A percentile compares a stretch with the other conserved stretches of the same genome.
phyloP scores from a whole-genome alignment of 2,329 filamentous ascomycete species.

The Fusarium clavum region DNA sequence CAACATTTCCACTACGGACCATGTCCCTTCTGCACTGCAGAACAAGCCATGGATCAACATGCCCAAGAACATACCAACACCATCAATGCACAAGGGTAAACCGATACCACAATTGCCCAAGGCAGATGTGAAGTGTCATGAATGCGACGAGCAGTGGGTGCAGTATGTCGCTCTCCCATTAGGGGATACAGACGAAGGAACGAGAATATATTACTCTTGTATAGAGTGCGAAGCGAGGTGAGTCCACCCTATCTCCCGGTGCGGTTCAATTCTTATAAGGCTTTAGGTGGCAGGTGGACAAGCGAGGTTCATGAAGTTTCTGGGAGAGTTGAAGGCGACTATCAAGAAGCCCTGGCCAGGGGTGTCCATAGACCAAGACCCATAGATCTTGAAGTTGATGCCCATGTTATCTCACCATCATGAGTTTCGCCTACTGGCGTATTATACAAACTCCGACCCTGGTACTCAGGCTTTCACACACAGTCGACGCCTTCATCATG shows the following conservation, averaged over 20 bases:
- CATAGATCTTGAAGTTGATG: neutral
- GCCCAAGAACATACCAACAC: neutral
- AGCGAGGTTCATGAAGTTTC: neutral
- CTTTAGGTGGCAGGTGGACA: neutral
- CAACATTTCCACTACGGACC: neutral
- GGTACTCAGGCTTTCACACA: neutral
- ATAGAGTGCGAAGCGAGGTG: neutral
- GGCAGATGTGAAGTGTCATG: neutral
- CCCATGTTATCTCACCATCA: neutral
- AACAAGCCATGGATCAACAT: neutral
- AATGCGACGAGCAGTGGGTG: neutral
- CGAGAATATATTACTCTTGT: neutral
- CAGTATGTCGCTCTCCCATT: neutral
- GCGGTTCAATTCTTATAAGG: neutral
- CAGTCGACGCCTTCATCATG: neutral
- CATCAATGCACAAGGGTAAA: neutral
- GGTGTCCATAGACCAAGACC: neutral
- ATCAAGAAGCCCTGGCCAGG: neutral
- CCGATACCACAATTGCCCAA: neutral
- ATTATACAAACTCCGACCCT: neutral
- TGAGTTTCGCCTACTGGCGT: neutral
- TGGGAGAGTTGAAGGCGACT: neutral
- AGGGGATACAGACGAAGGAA: neutral
- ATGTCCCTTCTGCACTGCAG: neutral
- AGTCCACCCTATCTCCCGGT: neutral